These are phyloP conservation scores for Litsea cubeba DNA, from an alignment of 164 flowering plant genomes.

Conservation along the genomic window DNA sequence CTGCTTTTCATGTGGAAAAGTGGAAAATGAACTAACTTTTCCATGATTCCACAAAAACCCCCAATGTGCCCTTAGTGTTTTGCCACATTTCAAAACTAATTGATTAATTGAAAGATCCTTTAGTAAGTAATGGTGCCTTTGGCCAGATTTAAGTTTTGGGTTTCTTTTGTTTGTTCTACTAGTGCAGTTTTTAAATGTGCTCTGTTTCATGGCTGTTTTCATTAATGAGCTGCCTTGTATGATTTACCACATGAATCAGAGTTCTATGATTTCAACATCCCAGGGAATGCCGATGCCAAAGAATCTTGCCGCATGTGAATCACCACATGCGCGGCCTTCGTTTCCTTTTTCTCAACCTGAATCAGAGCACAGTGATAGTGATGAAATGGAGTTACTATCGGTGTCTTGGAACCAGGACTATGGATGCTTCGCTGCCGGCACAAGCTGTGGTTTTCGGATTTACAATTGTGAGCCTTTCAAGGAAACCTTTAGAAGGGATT, in stretches of 20 bases:
- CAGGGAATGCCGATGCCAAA: conserved; percentile 20
- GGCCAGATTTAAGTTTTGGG: too few species aligned
- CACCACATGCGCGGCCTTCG: conserved; percentile 22
- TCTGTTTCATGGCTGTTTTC: too few species aligned
- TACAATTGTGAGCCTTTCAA: conserved; percentile 55
- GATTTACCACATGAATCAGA: conserved; percentile 9
- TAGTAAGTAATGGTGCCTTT: too few species aligned
- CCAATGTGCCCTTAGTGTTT: too few species aligned
- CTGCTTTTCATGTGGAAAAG: too few species aligned
- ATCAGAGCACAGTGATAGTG: conserved; percentile 30
- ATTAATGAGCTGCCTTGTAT: too few species aligned
- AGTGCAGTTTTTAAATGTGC: too few species aligned
- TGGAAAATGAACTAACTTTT: too few species aligned
- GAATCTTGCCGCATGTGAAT: conserved; percentile 25
- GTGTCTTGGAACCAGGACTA: conserved; percentile 66
- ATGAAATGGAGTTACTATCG: conserved; percentile 30
- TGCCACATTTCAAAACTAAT: too few species aligned
- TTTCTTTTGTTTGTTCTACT: too few species aligned
- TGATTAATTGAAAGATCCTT: too few species aligned
- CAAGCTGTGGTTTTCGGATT: conserved; percentile 51
- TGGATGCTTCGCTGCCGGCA: conserved; percentile 59
- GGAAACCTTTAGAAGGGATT: conserved; percentile 52
- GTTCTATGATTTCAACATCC: conserved; percentile 36
- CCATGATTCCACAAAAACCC: too few species aligned
- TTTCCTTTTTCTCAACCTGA: conserved; percentile 23